Evolutionary conservation across 2,329 filamentous ascomycete genomes (phyloP).

Genomic region (Colletotrichum sublineola): DNA sequence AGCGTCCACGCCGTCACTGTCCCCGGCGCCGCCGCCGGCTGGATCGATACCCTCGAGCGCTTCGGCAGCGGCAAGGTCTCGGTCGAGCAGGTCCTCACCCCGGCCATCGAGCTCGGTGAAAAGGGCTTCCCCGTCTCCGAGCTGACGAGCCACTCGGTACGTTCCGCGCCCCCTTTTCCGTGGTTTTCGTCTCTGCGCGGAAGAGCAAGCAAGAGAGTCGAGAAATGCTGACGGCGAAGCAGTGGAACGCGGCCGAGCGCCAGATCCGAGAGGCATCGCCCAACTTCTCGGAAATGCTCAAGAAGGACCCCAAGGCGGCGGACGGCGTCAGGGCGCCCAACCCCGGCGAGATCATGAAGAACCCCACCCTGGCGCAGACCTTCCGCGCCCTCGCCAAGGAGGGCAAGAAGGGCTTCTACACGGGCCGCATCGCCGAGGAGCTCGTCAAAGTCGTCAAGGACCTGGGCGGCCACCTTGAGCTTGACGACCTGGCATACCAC

Average conservation of each 20-base stretch:
- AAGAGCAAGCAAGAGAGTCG: no score
- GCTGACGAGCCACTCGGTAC: constrained; percentile 75
- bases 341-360: constrained; percentile 90
- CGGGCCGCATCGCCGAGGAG: constrained; percentile 83
- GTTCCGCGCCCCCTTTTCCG: constrained; percentile 50
- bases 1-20: constrained; percentile 88
- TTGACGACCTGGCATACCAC: constrained; percentile 86
- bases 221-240: neutral
- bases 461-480: constrained; percentile 81
- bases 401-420: constrained; percentile 93
- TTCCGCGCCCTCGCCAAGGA: constrained; percentile 83
- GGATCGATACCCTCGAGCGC: constrained; percentile 88
- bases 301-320: constrained; percentile 75
- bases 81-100: constrained; percentile 81
- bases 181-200: no score
- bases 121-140: constrained; percentile 92
- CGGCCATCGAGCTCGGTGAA: constrained; percentile 88
- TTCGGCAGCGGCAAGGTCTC: constrained; percentile 90
- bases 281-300: constrained; percentile 90
- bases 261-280: constrained; percentile 80
- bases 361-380: constrained; percentile 83
- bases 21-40: constrained; percentile 91
- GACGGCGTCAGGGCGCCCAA: constrained; percentile 81
- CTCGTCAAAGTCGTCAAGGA: constrained; percentile 83
- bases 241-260: constrained; percentile 81